Conservation (phyloP, 169 alveolate species). For the Plasmodium fragile region DNA sequence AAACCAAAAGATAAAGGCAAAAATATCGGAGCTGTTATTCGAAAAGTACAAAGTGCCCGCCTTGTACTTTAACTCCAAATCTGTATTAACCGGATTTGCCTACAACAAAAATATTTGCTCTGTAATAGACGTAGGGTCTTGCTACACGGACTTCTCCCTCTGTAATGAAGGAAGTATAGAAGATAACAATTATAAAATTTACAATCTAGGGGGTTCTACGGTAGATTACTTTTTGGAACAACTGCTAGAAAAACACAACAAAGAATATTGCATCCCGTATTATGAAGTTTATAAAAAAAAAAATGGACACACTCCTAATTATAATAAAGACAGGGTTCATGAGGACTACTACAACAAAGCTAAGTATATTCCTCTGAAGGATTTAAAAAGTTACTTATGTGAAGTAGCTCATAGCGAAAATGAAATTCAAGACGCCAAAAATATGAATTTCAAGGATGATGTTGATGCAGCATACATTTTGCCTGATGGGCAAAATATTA, state of each 20-base stretch:
- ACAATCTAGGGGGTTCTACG: slow-evolving; percentile 50
- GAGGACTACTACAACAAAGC: slow-evolving; percentile 42
- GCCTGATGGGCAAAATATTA: slow-evolving; percentile 73
- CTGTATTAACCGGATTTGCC: slow-evolving; percentile 46
- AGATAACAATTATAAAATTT: slow-evolving; percentile 61
- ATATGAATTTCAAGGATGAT: slow-evolving; percentile 58
- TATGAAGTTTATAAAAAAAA: slow-evolving; percentile 10
- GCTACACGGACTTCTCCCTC: slow-evolving; percentile 48
- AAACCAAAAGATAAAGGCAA: slow-evolving; percentile 34
- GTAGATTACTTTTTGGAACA: slow-evolving; percentile 36
- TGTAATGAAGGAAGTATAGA: slow-evolving; percentile 50
- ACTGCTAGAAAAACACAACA: slow-evolving; percentile 31
- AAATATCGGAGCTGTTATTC: slow-evolving; percentile 40
- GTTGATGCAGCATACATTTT: slow-evolving; percentile 23
- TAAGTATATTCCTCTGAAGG: slow-evolving; percentile 46
- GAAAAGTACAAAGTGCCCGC: slow-evolving; percentile 61
- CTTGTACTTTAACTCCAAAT: slow-evolving; percentile 36
- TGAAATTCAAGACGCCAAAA: slow-evolving; percentile 45
- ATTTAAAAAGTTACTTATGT: slow-evolving; percentile 64
- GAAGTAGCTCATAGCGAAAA: slow-evolving; percentile 70
- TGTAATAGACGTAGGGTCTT: slow-evolving; percentile 56
- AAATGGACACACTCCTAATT: neutral
- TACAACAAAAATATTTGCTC: slow-evolving; percentile 46
- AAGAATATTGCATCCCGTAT: slow-evolving; percentile 34
- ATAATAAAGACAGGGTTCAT: slow-evolving; percentile 39